Evolutionary conservation across 192 early-diverging fungal genomes (phyloP), one percentile per base, ranked within the genome.

Genomic region (Umbelopsis sp.): DNA sequence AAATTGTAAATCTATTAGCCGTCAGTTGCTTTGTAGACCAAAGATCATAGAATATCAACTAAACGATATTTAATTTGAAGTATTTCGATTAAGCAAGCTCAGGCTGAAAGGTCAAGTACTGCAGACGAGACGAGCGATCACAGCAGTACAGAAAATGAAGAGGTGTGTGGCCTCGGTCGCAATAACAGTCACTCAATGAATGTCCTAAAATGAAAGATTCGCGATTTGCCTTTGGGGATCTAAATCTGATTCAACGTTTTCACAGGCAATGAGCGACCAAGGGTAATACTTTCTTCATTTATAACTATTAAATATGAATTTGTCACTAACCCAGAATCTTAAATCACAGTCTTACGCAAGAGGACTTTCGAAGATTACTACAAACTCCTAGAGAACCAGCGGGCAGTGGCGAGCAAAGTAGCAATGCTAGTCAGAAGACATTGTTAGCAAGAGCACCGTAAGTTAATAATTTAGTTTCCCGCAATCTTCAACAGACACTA

Each of bases 291-390:
- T 34, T 16, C 29, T 20, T 34, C 1, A 17, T 62, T 0, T 49
- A 21, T 49, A 20, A 17, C 11, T 49, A 36, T 34, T 36, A 2
- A 2, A 62, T 16, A 11, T 32, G 31, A 4, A 20, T 11, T n/a
- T 0, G 31, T 17, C 53, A 5, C 14, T 26, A 24, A 29, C 12
- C 24, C 4, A 31, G 14, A 31, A 14, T 8, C 45, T 29, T 66
- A 11, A 16, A 21, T 36, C 29, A 65, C 69, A 87, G 90, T 22
- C 66, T 93, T 43, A 88, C 78, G 29, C 93, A 94, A 72, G 91
- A 94, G 70, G 93, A 94, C 69, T 94, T 94, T 71, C 80, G 93
- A 26, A 91, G 87, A 53, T 78, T 94, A 31, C 73, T 94, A 29
- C 80, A 88, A 29, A 94, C 93, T 8, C 93, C 93, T 17, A 85